phyloP scores from a whole-genome alignment of 495 filamentous ascomycete genomes.

The Penicillium lividum region DNA sequence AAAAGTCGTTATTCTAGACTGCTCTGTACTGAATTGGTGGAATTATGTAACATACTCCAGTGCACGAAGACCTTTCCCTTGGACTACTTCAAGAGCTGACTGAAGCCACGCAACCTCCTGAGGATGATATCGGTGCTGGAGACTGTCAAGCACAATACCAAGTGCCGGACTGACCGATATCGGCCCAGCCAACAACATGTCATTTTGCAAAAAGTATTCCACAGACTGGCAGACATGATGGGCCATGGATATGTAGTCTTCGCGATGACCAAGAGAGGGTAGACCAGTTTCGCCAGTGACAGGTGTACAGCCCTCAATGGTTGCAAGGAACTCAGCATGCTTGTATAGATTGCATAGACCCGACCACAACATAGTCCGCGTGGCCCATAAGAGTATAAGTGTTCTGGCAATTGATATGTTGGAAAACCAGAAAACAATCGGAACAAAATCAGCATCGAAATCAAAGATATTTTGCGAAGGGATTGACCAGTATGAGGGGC shows the following conservation, averaged over 20 bases:
- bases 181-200: constrained; percentile 16
- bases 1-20: too few relatives aligned
- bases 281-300: constrained; percentile 3
- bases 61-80: constrained; percentile 9
- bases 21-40: too few relatives aligned
- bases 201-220: constrained; percentile 28
- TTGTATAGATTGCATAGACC: constrained; percentile 24
- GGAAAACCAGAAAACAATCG: constrained; percentile 16
- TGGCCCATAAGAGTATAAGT: constrained; percentile 38
- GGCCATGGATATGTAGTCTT: constrained; percentile 24
- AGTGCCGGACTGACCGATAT: constrained; percentile 18
- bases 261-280: constrained; percentile 24
- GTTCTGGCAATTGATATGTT: constrained; percentile 27
- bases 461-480: not conserved
- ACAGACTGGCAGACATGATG: constrained; percentile 36
- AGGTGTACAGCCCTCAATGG: not conserved
- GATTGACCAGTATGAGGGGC: not conserved
- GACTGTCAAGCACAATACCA: constrained; percentile 17
- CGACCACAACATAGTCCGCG: constrained; percentile 27
- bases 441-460: not conserved
- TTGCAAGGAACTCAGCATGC: not conserved
- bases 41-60: constrained; percentile 2
- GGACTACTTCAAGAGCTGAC: constrained; percentile 1
- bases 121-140: constrained; percentile 7
- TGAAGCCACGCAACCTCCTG: constrained; percentile 11